These are phyloP conservation scores for Eimeria maxima DNA, from an alignment of 169 alveolate species.

Conservation along the genomic window DNA sequence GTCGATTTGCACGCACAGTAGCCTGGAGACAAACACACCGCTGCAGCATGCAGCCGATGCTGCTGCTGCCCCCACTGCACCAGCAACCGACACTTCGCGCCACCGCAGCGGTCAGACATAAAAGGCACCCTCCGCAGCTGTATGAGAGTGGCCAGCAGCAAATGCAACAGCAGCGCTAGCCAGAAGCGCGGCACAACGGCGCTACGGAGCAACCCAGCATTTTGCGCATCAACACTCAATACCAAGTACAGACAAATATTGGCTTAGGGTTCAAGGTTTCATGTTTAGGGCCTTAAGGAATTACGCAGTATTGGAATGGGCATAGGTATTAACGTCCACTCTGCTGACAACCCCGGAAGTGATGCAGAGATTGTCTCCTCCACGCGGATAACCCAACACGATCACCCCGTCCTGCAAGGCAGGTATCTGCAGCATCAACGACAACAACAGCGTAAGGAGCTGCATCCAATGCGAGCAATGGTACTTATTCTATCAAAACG, in stretches of 20 bases:
- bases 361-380: conserved; percentile 94
- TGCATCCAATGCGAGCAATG: background rate
- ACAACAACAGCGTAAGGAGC: conserved; percentile 7
- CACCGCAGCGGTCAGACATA: background rate
- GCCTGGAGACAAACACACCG: conserved; percentile 73
- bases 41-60: background rate
- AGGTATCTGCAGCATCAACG: conserved; percentile 85
- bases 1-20: conserved; percentile 93
- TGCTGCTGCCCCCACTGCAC: conserved; percentile 1
- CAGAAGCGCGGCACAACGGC: background rate
- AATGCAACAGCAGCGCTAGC: conserved; percentile 31
- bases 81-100: background rate
- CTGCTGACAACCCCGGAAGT: conserved; percentile 94
- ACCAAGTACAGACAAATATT: background rate
- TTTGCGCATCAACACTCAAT: background rate
- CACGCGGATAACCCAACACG: conserved; percentile 94
- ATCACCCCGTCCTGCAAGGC: conserved; percentile 90
- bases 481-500: background rate
- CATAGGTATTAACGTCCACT: conserved; percentile 90
- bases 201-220: background rate
- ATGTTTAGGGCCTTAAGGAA: background rate
- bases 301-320: conserved; percentile 86
- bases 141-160: background rate
- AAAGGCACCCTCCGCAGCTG: background rate
- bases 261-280: background rate